Base-by-base conservation (phyloP, 23 red algal genomes). In the Agarophyton chilense region DNA sequence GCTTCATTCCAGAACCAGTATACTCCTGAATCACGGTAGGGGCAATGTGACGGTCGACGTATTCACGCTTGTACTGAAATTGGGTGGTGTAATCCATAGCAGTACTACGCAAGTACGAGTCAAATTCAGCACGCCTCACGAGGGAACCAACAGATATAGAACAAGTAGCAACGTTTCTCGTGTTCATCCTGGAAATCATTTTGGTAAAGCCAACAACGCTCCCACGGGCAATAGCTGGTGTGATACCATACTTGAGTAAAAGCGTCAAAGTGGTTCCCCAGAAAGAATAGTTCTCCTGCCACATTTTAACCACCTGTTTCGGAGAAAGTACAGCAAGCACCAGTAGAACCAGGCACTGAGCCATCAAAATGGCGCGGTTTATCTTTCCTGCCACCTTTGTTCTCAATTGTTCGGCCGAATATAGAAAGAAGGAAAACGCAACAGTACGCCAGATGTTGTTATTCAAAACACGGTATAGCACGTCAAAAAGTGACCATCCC, bases 251-350 rank as follows among this genome's bases (percentile, higher is more conserved):
- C 50, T 82, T 56, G 38, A 55, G 47, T 42, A 91, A 38, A 13
- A 82, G 54, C 60, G 77, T 57, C n/a, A 52, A 9, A 16, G 88
- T 91, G 10, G 88, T 82, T 16, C 76, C 75, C 88, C 88, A 91
- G 41, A 91, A 91, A 29, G 88, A 67, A 26, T 91, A 91, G 46
- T 82, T 73, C 3, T 52, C 36, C 35, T 91, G 76, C 76, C 88
- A 82, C 29, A 52, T 70, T 17, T 52, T 26, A 44, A 82, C 60
- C 22, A 81, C 35, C 2, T 28, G 40, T 46, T 62, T 72, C 42
- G 77, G 88, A 34, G 76, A 70, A 21, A 91, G 26, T 2, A 91
- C 34, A 18, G 77, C 43, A 5, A 91, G 39, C 18, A 57, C 31
- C 26, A 91, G 44, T 1, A 82, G 44, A n/a, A 53, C 42, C 36